Evolutionary conservation across 2,329 filamentous ascomycete species (phyloP), one percentile per base, ranked within the genome.

Genomic region (Cryphonectria japonica): DNA sequence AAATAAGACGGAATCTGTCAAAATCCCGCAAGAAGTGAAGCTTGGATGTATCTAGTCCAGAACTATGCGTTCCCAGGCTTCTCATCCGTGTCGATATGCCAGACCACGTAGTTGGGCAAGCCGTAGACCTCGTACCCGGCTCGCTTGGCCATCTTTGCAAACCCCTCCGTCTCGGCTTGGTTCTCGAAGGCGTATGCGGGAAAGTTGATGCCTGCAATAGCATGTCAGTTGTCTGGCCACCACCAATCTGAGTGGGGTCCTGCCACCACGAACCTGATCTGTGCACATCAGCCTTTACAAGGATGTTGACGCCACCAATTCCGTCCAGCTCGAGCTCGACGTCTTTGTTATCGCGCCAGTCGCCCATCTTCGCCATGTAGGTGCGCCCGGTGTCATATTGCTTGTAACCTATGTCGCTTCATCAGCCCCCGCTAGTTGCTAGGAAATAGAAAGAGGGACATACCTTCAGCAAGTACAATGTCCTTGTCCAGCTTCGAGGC

Each of bases 261-360:
- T 22, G 32, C 16, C 50, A 68, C 22, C 63, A 81, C 86, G 72
- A 85, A 95, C 94, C 94, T 78, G 95, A 94, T 83, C 96, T 90
- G 82, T 99, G 96, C 14, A 99, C 95, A 80, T 99, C 95, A 7
- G 94, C 96, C 85, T 99, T 99, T 75, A 99, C 96, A 62, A 99
- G 85, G 77, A 99, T 98, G 81, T 95, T 98, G 73, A 99, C 96
- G 77, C 96, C 96, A 75, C 96, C 96, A 81, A 99, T 94, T 73
- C 95, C 96, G 79, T 99, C 96, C 65, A 99, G 91, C 75, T 94
- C 90, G 39, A 98, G 89, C 82, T 98, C 95, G 73, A 94, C 91
- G 77, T 98, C 93, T 80, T 97, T 97, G 84, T 98, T 92, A 72
- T 94, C 88, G 73, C 92, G 89, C 92, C 95, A 96, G 82, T 98